Evolutionary conservation across 768 basidiomycete genomes (phyloP), one percentile per base, ranked within the genome.

Genomic region (Tylopilus felleus): DNA sequence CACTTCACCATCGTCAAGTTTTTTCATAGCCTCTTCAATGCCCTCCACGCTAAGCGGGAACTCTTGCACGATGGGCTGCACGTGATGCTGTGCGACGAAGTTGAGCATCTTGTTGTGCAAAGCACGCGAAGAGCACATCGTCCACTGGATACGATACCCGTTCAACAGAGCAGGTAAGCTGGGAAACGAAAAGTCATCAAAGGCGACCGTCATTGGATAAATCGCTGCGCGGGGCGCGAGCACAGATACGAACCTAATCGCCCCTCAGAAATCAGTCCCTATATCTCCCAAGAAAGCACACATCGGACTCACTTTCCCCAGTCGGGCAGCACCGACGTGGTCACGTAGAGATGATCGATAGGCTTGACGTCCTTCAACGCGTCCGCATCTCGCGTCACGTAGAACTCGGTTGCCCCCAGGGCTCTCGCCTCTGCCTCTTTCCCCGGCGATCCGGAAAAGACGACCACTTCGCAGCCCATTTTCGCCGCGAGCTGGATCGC

Each of bases 401-500:
- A 58, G 51, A 68, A 71, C 47, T 68, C 68, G 12, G 47, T 57
- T 13, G 66, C 70, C 2, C 68, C 66, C 2, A 71, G 49, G 14
- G 52, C 12, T 22, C 51, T 55, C n/a, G 66, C 65, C 46, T n/a
- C n/a, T n/a, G n/a, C n/a, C n/a, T n/a, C n/a, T n/a, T n/a, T n/a
- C n/a, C n/a, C n/a, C n/a, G n/a, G n/a, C n/a, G n/a, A n/a, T n/a
- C n/a, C 41, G 0, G 64, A 67, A 31, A 71, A 68, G 2, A 66
- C 69, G 19, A 64, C 58, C 5, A 66, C 70, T 5, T 62, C 60
- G 19, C 64, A 65, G 14, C 67, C 69, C 57, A 69, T 67, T 41
- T 67, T 68, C 3, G 63, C 57, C 6, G 66, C 65, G 49, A 70
- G 70, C 27, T 70, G 64, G 46, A 72, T 10, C 5, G 29, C 29